Conservation (phyloP, 2,329 filamentous ascomycete species). For the Verticillium klebahnii region DNA sequence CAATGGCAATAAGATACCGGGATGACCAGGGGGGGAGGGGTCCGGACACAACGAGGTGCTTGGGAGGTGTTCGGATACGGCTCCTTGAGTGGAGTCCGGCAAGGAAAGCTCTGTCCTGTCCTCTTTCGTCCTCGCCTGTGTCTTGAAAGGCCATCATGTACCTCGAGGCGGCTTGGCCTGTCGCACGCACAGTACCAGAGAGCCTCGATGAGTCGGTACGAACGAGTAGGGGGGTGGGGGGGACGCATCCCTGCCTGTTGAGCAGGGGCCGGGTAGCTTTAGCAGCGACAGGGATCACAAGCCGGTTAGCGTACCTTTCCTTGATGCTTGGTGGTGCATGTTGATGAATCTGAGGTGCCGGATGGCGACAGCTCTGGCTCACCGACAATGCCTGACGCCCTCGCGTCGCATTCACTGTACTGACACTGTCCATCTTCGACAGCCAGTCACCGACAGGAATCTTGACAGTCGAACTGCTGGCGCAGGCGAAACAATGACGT, state of each 20-base stretch:
- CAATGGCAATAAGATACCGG: not conserved
- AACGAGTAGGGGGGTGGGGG: not conserved
- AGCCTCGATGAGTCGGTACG: not conserved
- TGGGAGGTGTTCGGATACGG: not conserved
- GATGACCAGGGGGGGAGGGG: not conserved
- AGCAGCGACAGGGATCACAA: not conserved
- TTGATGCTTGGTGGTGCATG: not conserved
- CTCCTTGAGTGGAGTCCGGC: not conserved
- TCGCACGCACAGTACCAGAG: not conserved
- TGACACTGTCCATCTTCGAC: not conserved
- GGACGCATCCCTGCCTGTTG: not conserved
- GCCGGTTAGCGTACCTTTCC: not conserved
- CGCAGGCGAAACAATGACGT: not conserved
- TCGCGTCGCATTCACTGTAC: not conserved
- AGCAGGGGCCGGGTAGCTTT: not conserved
- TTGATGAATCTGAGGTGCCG: not conserved
- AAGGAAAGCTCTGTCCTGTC: not conserved
- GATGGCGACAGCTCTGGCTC: not conserved
- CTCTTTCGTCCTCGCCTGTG: not conserved
- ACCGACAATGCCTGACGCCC: not conserved
- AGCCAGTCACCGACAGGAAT: not conserved
- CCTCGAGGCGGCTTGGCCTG: not conserved
- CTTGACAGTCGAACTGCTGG: not conserved
- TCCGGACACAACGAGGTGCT: not conserved
- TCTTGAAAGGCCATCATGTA: not conserved